Base-by-base conservation (phyloP, 768 basidiomycete genomes). In the Pleurotus eryngii region DNA sequence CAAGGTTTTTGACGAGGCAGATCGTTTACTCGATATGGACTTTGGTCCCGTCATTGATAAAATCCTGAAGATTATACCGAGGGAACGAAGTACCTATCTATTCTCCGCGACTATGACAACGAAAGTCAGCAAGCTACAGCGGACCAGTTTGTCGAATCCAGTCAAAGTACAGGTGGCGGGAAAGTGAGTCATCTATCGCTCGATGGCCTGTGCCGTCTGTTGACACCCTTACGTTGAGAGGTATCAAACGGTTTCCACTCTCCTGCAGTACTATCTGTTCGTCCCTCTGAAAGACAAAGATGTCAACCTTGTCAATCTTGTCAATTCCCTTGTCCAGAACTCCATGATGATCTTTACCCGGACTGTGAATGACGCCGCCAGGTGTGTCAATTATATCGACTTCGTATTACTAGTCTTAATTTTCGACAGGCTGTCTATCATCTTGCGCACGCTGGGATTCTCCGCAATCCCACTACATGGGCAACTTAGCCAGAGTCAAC, bases 101-200 rank as follows among this genome's bases (percentile, higher is more conserved):
- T 99, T 95, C 76, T 98, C 96, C 11, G 97, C 96, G 5, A 98
- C 96, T 18, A 98, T 99, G 96, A 96, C 97, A 9, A 94, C 93
- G 12, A 98, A 98, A 74, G 94, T 99, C 3, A 93, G 91, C 9
- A 98, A 98, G 72, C 78, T 99, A 9, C 96, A 98, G 69, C 76
- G 96, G 54, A 95, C 97, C 30, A 95, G 92, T 77, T 76, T 98
- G 67, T 82, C 84, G 30, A 95, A 96, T 67, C 97, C 97, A n/a
- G 85, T 95, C 22, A 83, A 90, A 62, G 86, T 98, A 1, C 95
- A 98, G 70, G 93, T 98, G 2, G 89, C 91, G 5, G 82, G 89
- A 66, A 98, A 96, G 95, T 95, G 71, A 64, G 88, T 69, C 14
- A 20, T 46, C 8, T 49, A 14, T 17, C 50, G 42, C 3, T 15